Conservation (phyloP, 2,329 filamentous ascomycete genomes). For the Exophiala aquamarina region DNA sequence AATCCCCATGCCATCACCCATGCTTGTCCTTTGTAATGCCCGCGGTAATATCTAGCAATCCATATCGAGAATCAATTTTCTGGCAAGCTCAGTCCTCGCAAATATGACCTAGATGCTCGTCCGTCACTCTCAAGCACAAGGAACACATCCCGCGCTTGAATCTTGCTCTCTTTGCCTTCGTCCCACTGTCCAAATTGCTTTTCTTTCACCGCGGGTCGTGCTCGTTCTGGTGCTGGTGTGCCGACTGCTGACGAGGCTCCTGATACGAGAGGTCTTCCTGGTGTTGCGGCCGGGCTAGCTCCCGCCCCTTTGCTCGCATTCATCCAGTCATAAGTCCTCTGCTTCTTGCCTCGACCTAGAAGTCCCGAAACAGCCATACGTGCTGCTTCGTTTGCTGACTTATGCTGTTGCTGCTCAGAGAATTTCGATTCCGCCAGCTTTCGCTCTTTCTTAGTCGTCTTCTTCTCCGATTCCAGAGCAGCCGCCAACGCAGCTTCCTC, state of each 20-base stretch:
- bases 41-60: constrained; percentile 19
- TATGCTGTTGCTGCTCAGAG: constrained; percentile 75
- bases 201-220: constrained; percentile 36
- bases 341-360: constrained; percentile 51
- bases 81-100: constrained; percentile 39
- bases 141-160: constrained; percentile 83
- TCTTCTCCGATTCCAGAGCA: constrained; percentile 61
- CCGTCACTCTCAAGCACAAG: constrained; percentile 77
- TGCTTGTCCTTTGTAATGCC: neutral
- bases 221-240: constrained; percentile 19
- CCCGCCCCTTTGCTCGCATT: constrained; percentile 37
- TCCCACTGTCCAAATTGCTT: constrained; percentile 72
- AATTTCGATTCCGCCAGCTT: constrained; percentile 71
- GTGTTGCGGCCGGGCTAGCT: constrained; percentile 31
- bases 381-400: constrained; percentile 80
- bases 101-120: constrained; percentile 43
- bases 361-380: constrained; percentile 68
- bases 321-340: constrained; percentile 50
- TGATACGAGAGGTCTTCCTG: constrained; percentile 13
- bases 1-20: constrained; percentile 1
- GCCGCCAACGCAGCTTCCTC: constrained; percentile 32
- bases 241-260: constrained; percentile 18
- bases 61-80: constrained; percentile 22
- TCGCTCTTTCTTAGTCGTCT: constrained; percentile 87
- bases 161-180: constrained; percentile 74